Evolutionary conservation across 78 protist species (phyloP).

Genomic region (Pelomyxa schiedti): DNA sequence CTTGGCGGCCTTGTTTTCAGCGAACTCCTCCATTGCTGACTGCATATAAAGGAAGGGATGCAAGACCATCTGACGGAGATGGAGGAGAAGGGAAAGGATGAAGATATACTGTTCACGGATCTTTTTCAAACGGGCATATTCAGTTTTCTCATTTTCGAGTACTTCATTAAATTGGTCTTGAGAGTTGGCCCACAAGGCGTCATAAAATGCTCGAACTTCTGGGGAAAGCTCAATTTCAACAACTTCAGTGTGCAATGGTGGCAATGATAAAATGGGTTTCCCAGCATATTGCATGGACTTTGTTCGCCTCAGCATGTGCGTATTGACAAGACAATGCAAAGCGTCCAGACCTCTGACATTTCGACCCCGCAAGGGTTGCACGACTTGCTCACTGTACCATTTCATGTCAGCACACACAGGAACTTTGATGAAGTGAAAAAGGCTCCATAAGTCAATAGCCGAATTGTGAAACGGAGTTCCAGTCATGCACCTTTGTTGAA

Average conservation of each 20-base stretch:
- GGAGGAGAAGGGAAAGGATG: not conserved
- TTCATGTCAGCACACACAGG: not conserved
- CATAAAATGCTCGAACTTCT: not conserved
- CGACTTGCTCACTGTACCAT: not conserved
- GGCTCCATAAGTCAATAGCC: not conserved
- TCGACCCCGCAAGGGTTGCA: not conserved
- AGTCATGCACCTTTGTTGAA: too few species aligned
- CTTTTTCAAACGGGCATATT: too few species aligned
- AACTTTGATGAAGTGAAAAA: not conserved
- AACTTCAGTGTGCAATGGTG: not conserved
- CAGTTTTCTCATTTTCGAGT: too few species aligned
- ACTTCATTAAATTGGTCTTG: not conserved
- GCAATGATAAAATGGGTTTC: not conserved
- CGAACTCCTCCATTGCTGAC: too few species aligned
- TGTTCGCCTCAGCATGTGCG: not conserved
- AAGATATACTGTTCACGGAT: too few species aligned
- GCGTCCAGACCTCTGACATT: not conserved
- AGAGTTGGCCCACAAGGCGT: not conserved
- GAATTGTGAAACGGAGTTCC: not conserved
- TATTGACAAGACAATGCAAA: not conserved
- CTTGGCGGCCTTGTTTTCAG: too few species aligned
- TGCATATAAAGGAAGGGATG: not conserved
- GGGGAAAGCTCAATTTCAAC: not conserved
- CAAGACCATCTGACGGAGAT: not conserved
- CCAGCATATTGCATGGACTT: not conserved